Conservation (phyloP, 2,329 filamentous ascomycete genomes). For the Coniosporium tulheliwenetii region DNA sequence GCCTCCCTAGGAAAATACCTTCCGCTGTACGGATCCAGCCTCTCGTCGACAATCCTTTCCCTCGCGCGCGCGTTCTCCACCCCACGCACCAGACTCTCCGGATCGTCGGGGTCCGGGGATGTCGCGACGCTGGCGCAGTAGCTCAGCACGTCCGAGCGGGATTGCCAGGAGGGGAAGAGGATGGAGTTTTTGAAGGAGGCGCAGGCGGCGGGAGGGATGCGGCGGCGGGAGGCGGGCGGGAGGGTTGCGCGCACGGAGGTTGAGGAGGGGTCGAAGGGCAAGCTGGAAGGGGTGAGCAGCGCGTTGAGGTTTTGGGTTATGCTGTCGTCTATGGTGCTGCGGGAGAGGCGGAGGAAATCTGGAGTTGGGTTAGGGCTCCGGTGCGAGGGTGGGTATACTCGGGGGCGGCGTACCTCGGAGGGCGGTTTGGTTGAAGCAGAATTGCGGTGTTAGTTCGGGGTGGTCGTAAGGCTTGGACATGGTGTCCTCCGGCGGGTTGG, state of each 20-base stretch:
- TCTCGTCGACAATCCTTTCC: conserved; percentile 67
- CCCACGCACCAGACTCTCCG: conserved; percentile 54
- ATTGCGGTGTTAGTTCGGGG: conserved; percentile 28
- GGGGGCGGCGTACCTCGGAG: conserved; percentile 24
- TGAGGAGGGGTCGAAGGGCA: conserved; percentile 64
- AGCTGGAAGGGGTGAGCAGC: conserved; percentile 56
- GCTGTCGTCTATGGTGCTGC: conserved; percentile 75
- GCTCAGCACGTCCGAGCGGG: conserved; percentile 64
- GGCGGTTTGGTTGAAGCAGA: conserved; percentile 36
- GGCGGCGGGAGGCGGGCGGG: conserved; percentile 27
- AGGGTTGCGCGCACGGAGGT: conserved; percentile 43
- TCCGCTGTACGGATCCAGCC: conserved; percentile 80
- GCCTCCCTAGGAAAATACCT: conserved; percentile 69
- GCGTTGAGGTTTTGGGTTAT: conserved; percentile 90
- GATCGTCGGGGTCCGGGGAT: conserved; percentile 74
- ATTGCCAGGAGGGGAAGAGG: conserved; percentile 79
- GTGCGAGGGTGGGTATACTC: not conserved
- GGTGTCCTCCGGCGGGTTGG: not conserved
- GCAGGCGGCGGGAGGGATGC: conserved; percentile 50
- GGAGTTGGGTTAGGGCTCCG: conserved; percentile 6
- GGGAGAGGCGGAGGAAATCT: conserved; percentile 86
- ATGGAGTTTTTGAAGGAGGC: conserved; percentile 57
- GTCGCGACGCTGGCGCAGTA: conserved; percentile 86
- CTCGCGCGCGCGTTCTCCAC: conserved; percentile 54
- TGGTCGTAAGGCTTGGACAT: conserved; percentile 26